These are phyloP conservation scores for Epichloe sp. DNA, from an alignment of 2,329 filamentous ascomycete species.

Conservation along the genomic window DNA sequence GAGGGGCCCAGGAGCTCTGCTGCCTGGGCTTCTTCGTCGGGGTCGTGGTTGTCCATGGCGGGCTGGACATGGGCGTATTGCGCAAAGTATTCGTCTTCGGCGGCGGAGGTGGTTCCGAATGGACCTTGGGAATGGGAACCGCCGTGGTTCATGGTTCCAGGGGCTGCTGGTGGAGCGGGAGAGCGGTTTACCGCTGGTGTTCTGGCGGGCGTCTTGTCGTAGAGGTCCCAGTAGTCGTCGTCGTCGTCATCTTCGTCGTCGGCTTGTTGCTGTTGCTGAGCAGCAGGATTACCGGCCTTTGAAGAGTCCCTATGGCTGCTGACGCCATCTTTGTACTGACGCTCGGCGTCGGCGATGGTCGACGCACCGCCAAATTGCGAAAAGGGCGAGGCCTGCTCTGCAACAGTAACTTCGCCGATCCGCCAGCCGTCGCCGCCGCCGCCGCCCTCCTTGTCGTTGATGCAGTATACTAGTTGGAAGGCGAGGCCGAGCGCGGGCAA, in stretches of 20 bases:
- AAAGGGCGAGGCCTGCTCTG: conserved; percentile 45
- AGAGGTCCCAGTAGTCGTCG: conserved; percentile 69
- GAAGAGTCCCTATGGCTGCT: conserved; percentile 10
- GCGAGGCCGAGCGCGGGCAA: conserved; percentile 48
- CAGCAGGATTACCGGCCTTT: conserved; percentile 7
- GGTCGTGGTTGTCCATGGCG: conserved; percentile 68
- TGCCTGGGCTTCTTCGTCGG: conserved; percentile 47
- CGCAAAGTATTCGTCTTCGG: conserved; percentile 62
- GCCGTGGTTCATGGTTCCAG: conserved; percentile 12
- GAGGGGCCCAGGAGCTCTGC: conserved; percentile 22
- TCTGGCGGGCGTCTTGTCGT: conserved; percentile 55
- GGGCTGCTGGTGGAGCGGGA: conserved; percentile 38
- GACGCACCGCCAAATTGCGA: conserved; percentile 35
- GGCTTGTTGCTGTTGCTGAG: background rate
- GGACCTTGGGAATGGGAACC: conserved; percentile 8
- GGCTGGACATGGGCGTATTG: conserved; percentile 69
- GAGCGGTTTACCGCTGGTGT: conserved; percentile 51
- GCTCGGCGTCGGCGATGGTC: conserved; percentile 48
- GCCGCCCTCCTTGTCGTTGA: conserved; percentile 46
- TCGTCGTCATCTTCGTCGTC: conserved; percentile 25
- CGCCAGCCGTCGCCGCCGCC: conserved; percentile 53
- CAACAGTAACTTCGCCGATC: conserved; percentile 53
- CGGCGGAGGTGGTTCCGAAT: conserved; percentile 19
- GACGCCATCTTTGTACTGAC: conserved; percentile 29
- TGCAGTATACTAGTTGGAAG: conserved; percentile 58